These are phyloP conservation scores for Aspergillus asperescens DNA, from an alignment of 495 filamentous ascomycete species.

Conservation along the genomic window DNA sequence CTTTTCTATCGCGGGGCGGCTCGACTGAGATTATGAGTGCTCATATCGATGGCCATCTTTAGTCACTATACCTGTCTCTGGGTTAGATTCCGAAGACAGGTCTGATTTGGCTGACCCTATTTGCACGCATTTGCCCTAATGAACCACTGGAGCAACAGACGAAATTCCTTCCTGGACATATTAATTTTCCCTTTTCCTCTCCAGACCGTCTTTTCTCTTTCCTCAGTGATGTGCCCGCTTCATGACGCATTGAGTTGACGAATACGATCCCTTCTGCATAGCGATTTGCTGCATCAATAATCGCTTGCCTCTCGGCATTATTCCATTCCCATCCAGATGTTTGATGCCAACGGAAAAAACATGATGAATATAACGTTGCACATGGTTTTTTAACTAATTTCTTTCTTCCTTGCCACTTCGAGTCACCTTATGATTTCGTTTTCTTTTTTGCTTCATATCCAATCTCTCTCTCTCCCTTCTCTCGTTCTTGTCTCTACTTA, in stretches of 20 bases:
- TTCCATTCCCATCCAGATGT: not conserved
- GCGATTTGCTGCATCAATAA: slow-evolving; percentile 8
- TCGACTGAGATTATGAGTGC: slow-evolving; percentile 11
- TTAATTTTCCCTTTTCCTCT: slow-evolving; percentile 3
- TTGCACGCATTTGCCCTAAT: slow-evolving; percentile 1
- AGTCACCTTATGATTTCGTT: slow-evolving; percentile 1
- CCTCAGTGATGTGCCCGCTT: slow-evolving; percentile 8
- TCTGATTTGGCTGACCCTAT: slow-evolving; percentile 1
- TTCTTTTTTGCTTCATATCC: not conserved
- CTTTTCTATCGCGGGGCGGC: slow-evolving; percentile 4
- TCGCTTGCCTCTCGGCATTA: not conserved
- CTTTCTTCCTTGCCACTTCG: not conserved
- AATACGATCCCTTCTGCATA: slow-evolving; percentile 9
- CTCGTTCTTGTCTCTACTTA: not conserved
- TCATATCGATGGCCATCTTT: slow-evolving; percentile 9
- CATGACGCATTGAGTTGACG: slow-evolving; percentile 15
- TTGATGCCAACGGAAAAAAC: slow-evolving; percentile 13
- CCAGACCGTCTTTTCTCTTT: not conserved
- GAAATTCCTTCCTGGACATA: slow-evolving; percentile 9
- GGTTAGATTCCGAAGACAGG: slow-evolving; percentile 4
- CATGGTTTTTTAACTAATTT: not conserved
- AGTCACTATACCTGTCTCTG: slow-evolving; percentile 9
- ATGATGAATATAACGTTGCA: slow-evolving; percentile 13
- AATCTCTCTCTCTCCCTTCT: not conserved
- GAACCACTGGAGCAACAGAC: not conserved